Evolutionary conservation across 768 basidiomycete genomes (phyloP), one percentile per base, ranked within the genome.

Genomic region (Leucocoprinus birnbaumii): DNA sequence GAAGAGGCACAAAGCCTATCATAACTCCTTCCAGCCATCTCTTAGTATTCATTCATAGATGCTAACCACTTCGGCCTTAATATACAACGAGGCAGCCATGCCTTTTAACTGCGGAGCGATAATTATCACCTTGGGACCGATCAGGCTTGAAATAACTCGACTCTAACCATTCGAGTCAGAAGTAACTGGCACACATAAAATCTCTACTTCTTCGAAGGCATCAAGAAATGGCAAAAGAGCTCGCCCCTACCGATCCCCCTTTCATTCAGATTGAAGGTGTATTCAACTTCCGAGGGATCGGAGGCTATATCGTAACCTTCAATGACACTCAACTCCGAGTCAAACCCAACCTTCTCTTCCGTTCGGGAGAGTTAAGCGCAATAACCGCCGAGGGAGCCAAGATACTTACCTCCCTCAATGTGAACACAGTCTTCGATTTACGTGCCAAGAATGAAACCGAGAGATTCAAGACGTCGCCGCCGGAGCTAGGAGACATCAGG

Each of bases 371-470:
- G 51, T 53, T 68, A 6, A 60, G 66, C 1, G 59, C 61, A 31
- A 70, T 79, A 53, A 73, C 73, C 24, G 59, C 65, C 1, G 38
- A 37, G 19, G 76, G 77, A 1, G 65, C 64, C 51, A 55, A 65
- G 46, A 65, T 71, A 53, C 66, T 77, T 4, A 54, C 58, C 2
- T 62, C 62, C 0, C 65, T 78, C 11, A 71, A 71, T 2, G 61
- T 78, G 41, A 63, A 62, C 31, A 69, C 61, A 24, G 62, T 77
- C 18, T 76, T 77, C 59, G 76, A 78, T 59, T 58, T 76, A 27
- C 69, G 76, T 21, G 67, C 73, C 5, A 63, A 71, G 21, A 48
- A 35, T 24, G 76, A 78, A 60, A 69, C 73, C 21, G 59, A 60
- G 1, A 65, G 61, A 25, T 75, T 68, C 56, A 62, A 70, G 13